Evolutionary conservation across 129 eudicot genomes (phyloP).

Genomic region (Gnaphalium uliginosum): DNA sequence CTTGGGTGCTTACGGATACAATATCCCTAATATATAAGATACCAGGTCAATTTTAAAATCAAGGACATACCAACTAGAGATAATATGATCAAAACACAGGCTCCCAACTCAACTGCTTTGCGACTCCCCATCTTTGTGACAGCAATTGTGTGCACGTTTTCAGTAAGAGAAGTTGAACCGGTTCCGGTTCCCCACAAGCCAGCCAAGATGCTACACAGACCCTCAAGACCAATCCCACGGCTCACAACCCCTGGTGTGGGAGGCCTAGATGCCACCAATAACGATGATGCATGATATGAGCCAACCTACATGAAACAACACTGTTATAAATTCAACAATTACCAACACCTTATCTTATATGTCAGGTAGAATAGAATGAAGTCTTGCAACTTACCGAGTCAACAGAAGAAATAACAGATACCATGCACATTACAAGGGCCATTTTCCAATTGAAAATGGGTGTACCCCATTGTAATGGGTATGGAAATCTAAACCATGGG

Average conservation of each 20-base stretch:
- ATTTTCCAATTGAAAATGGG: conserved; percentile 87
- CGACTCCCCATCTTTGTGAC: conserved; percentile 99
- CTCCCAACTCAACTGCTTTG: conserved; percentile 91
- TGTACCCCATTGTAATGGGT: conserved; percentile 96
- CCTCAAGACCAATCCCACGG: conserved; percentile 96
- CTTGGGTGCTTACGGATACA: background rate
- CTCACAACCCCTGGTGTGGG: conserved; percentile 94
- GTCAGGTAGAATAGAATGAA: conserved; percentile 7
- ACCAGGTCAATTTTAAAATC: background rate
- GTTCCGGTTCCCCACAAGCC: conserved; percentile 98
- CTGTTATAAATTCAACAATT: background rate
- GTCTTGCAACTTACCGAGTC: conserved; percentile 74
- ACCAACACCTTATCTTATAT: conserved; percentile 10
- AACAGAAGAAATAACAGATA: conserved; percentile 79
- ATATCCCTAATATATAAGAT: background rate
- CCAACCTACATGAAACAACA: conserved; percentile 58
- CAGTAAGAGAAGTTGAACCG: conserved; percentile 86
- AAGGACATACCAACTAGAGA: conserved; percentile 70
- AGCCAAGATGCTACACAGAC: conserved; percentile 77
- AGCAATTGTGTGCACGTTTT: conserved; percentile 97
- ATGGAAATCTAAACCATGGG: conserved; percentile 96
- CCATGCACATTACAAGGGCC: conserved; percentile 89
- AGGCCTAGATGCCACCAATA: conserved; percentile 92
- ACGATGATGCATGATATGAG: conserved; percentile 91
- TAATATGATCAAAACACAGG: conserved; percentile 60